phyloP scores from a whole-genome alignment of 106 monocot species.

The Dioscorea zingiberensis region DNA sequence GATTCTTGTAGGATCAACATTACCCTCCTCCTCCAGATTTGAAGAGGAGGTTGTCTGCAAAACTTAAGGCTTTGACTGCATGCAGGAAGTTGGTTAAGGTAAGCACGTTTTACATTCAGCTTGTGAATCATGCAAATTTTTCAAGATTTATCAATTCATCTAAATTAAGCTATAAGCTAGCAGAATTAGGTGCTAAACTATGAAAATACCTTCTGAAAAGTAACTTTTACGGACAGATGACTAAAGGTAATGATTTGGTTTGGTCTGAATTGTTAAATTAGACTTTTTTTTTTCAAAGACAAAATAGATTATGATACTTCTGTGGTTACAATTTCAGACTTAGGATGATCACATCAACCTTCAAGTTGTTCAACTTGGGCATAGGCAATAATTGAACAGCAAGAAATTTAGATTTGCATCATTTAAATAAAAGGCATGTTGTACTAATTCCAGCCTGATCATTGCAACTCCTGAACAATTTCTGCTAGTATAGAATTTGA shows the following conservation, averaged over 20 bases:
- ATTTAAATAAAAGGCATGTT: too few relatives aligned
- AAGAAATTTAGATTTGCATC: too few relatives aligned
- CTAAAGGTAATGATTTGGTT: neutral
- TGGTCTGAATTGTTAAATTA: neutral
- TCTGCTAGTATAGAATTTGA: neutral
- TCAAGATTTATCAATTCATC: too few relatives aligned
- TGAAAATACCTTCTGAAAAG: neutral
- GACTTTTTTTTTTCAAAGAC: neutral
- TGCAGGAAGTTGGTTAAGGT: conserved; percentile 17
- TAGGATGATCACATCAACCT: too few relatives aligned
- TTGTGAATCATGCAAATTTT: neutral
- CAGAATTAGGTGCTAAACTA: neutral
- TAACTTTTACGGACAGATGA: neutral
- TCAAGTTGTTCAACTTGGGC: too few relatives aligned
- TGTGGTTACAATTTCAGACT: too few relatives aligned
- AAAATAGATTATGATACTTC: too few relatives aligned
- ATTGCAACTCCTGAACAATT: neutral
- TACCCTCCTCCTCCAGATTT: conserved; percentile 11
- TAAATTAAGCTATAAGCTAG: neutral
- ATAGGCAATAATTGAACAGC: too few relatives aligned
- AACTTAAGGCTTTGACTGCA: conserved; percentile 12
- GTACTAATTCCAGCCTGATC: too few relatives aligned
- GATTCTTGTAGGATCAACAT: conserved; percentile 18
- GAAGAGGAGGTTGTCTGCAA: conserved; percentile 4
- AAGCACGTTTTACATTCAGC: neutral